These are phyloP conservation scores for Chaetomium strumarium DNA, from an alignment of 2,329 filamentous ascomycete species.

Conservation along the genomic window DNA sequence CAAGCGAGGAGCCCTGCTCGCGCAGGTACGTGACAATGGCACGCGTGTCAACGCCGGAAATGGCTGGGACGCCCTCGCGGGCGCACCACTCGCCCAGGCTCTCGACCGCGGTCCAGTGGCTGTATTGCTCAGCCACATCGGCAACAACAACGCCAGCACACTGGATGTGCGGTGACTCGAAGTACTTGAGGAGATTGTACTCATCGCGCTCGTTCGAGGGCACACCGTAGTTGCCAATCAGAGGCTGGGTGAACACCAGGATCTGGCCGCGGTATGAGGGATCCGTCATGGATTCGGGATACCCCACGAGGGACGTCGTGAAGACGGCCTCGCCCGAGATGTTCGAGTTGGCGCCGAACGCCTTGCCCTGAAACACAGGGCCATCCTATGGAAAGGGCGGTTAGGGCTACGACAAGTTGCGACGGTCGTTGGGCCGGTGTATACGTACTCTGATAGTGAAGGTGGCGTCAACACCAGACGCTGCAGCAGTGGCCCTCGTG, in stretches of 20 bases:
- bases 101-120: slow-evolving; percentile 98
- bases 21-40: slow-evolving; percentile 93
- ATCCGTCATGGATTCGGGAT: slow-evolving; percentile 90
- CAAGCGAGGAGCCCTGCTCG: slow-evolving; percentile 93
- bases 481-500: slow-evolving; percentile 56
- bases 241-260: slow-evolving; percentile 92
- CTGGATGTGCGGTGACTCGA: slow-evolving; percentile 96
- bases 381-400: slow-evolving; percentile 59
- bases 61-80: slow-evolving; percentile 90
- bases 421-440: background rate
- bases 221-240: slow-evolving; percentile 98
- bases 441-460: slow-evolving; percentile 79
- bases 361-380: slow-evolving; percentile 91
- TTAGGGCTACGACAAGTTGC: slow-evolving; percentile 18
- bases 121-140: slow-evolving; percentile 89
- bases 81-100: slow-evolving; percentile 91
- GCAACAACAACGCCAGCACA: slow-evolving; percentile 93
- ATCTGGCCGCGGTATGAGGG: slow-evolving; percentile 91
- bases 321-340: slow-evolving; percentile 98
- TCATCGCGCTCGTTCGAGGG: slow-evolving; percentile 80
- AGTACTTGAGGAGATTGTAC: slow-evolving; percentile 91
- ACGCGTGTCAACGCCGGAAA: slow-evolving; percentile 94
- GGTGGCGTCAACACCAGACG: slow-evolving; percentile 73
- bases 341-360: slow-evolving; percentile 93
- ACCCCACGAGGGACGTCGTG: slow-evolving; percentile 95